Percentiles rank a stretch among this genome's conserved stretches.
Conservation (phyloP, 2,329 filamentous ascomycete genomes). For the Dissoconium aciculare region DNA sequence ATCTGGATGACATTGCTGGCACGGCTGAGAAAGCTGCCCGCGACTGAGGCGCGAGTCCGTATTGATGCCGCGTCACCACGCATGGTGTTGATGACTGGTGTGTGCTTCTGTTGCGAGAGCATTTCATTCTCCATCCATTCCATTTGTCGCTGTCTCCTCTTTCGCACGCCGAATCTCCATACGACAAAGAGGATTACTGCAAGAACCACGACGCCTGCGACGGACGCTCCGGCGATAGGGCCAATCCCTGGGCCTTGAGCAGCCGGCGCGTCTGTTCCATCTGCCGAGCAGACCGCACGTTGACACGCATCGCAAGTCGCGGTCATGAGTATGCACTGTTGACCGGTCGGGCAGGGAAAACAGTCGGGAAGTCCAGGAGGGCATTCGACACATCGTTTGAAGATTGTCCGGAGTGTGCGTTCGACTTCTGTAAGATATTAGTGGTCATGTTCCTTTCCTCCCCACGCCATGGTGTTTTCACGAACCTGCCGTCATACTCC, state of each 20-base stretch:
- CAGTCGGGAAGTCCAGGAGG: slow-evolving; percentile 39
- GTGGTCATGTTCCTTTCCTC: too few relatives aligned
- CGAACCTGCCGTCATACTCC: too few relatives aligned
- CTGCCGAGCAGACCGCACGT: slow-evolving; percentile 39
- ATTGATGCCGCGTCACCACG: slow-evolving; percentile 55
- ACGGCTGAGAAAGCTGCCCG: slow-evolving; percentile 84
- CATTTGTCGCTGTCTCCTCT: slow-evolving; percentile 48
- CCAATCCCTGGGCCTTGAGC: slow-evolving; percentile 49
- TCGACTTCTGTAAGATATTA: slow-evolving; percentile 9
- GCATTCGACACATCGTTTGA: slow-evolving; percentile 47
- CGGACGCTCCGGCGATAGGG: slow-evolving; percentile 79
- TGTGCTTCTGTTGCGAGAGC: slow-evolving; percentile 39
- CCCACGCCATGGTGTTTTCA: too few relatives aligned
- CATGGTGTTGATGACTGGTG: slow-evolving; percentile 33
- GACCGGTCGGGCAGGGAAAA: slow-evolving; percentile 40
- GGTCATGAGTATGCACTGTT: slow-evolving; percentile 45
- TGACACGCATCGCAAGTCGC: slow-evolving; percentile 47
- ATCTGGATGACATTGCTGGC: slow-evolving; percentile 99
- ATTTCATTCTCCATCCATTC: slow-evolving; percentile 41
- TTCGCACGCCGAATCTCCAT: slow-evolving; percentile 79
- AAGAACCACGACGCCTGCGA: slow-evolving; percentile 67
- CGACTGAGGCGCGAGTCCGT: slow-evolving; percentile 69
- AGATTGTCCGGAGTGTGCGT: slow-evolving; percentile 26
- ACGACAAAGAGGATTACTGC: slow-evolving; percentile 63
- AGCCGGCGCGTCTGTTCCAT: slow-evolving; percentile 23